Conservation (phyloP, 2,329 filamentous ascomycete genomes). For the Sporothrix globosa region DNA sequence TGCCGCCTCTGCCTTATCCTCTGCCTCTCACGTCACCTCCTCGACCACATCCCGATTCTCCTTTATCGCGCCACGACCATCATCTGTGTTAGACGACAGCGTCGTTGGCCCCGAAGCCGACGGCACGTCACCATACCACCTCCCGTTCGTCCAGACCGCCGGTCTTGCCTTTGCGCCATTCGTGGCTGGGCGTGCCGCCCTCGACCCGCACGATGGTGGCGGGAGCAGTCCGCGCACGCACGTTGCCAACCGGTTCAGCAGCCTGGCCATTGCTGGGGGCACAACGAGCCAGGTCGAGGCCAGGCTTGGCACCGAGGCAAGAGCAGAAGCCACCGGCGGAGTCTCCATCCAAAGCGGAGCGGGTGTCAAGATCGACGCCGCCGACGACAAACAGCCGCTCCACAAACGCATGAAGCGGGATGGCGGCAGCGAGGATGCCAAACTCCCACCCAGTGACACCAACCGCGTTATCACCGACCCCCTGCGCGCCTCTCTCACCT, state of each 20-base stretch:
- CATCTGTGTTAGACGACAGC: background rate
- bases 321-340: background rate
- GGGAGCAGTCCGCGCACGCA: constrained; percentile 57
- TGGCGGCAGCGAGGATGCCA: constrained; percentile 42
- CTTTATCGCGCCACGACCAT: constrained; percentile 4
- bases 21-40: background rate
- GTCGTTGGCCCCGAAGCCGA: background rate
- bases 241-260: constrained; percentile 57
- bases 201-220: constrained; percentile 45
- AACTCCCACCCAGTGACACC: constrained; percentile 31
- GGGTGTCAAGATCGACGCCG: no score
- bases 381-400: background rate
- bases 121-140: background rate
- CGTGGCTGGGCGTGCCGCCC: background rate
- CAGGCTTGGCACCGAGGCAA: background rate
- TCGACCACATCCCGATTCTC: constrained; percentile 11
- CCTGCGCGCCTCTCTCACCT: constrained; percentile 63
- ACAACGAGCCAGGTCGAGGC: background rate
- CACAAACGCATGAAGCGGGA: constrained; percentile 32
- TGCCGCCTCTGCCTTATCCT: background rate
- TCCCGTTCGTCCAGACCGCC: background rate
- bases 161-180: constrained; percentile 5
- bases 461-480: constrained; percentile 51
- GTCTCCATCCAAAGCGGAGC: no score
- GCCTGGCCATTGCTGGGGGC: constrained; percentile 48